Evolutionary conservation across 768 basidiomycete species (phyloP).

Genomic region (Trametes villosa): DNA sequence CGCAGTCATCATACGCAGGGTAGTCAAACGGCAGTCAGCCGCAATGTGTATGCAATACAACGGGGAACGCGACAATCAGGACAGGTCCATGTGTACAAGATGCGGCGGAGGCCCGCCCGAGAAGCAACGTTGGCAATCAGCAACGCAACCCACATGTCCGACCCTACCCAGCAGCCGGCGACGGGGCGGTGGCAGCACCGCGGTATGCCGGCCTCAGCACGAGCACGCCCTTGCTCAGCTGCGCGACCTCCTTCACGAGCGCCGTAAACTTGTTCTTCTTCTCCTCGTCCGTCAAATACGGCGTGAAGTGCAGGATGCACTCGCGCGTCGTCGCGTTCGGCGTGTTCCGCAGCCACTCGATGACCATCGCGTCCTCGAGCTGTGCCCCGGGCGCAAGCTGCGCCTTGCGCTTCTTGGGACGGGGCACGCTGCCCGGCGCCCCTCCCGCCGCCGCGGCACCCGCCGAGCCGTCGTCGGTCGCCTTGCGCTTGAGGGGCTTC

Average conservation of each 20-base stretch:
- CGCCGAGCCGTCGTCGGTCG: conserved; percentile 41
- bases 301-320: conserved; percentile 80
- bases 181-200: conserved; percentile 8
- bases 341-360: conserved; percentile 75
- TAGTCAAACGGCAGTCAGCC: too few relatives aligned
- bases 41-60: not conserved
- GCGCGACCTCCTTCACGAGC: conserved; percentile 79
- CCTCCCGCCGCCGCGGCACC: conserved; percentile 8
- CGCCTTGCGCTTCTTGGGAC: conserved; percentile 61
- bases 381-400: conserved; percentile 41
- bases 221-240: conserved; percentile 67
- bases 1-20: not conserved
- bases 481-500: conserved; percentile 64
- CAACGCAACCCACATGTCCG: not conserved
- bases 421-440: conserved; percentile 36
- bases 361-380: conserved; percentile 64
- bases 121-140: not conserved
- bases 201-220: conserved; percentile 48
- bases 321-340: conserved; percentile 76
- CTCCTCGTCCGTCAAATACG: conserved; percentile 68
- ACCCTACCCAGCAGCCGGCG: conserved; percentile 6
- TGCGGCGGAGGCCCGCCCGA: too few relatives aligned
- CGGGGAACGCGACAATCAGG: not conserved
- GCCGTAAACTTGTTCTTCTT: conserved; percentile 79
- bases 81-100: conserved; percentile 8